These are phyloP conservation scores for Fomitopsis schrenkii DNA, from an alignment of 1,284 basidiomycete genomes.

Conservation along the genomic window DNA sequence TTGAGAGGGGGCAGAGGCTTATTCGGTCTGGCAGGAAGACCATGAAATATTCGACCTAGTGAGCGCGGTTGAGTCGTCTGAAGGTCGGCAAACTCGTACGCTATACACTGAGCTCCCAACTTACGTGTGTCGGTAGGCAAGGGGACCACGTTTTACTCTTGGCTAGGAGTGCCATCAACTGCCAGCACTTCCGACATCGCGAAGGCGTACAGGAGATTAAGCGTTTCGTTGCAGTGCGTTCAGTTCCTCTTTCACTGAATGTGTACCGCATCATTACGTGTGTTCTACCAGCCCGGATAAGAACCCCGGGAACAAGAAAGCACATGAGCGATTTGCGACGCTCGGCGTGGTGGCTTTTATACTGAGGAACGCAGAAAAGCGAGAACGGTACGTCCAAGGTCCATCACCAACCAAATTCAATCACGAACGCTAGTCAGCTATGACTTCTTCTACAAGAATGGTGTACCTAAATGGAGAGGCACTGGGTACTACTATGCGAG, in stretches of 20 bases:
- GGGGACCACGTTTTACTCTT: constrained; percentile 88
- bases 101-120: neutral
- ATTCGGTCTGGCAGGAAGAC: constrained; percentile 61
- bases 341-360: constrained; percentile 85
- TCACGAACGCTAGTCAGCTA: constrained; percentile 43
- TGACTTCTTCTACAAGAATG: constrained; percentile 90
- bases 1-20: neutral
- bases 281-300: constrained; percentile 78
- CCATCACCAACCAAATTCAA: neutral
- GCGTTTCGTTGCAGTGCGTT: constrained; percentile 79
- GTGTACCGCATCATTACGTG: neutral
- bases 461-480: constrained; percentile 85
- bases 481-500: constrained; percentile 90
- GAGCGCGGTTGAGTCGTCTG: constrained; percentile 72
- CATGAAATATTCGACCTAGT: constrained; percentile 98
- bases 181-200: constrained; percentile 74
- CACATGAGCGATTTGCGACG: constrained; percentile 84
- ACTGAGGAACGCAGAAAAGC: constrained; percentile 69
- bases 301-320: constrained; percentile 77
- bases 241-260: neutral
- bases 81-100: constrained; percentile 49
- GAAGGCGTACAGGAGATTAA: constrained; percentile 87
- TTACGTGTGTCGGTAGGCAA: constrained; percentile 46
- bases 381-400: constrained; percentile 62
- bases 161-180: constrained; percentile 68